A percentile compares a stretch with the other conserved stretches of the same genome.
phyloP scores from a whole-genome alignment of 495 filamentous ascomycete species.

The Pyrenula massariospora region DNA sequence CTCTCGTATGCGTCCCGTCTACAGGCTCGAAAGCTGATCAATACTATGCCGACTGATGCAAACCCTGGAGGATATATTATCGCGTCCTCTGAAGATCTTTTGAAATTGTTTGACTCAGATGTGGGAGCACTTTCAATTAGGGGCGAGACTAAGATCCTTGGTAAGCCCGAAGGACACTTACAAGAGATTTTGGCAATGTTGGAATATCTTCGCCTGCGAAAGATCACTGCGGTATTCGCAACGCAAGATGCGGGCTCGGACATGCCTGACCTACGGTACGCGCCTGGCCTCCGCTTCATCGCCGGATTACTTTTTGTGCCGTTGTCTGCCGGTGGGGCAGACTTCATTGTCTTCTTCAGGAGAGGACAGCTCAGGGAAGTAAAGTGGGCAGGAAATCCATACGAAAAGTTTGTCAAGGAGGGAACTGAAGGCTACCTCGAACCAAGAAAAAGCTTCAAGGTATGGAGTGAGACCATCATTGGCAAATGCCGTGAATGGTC shows the following conservation, averaged over 20 bases:
- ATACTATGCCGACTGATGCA: slow-evolving; percentile 61
- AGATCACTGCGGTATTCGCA: slow-evolving; percentile 63
- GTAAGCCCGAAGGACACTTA: slow-evolving; percentile 51
- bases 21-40: slow-evolving; percentile 72
- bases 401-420: slow-evolving; percentile 61
- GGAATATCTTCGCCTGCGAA: slow-evolving; percentile 72
- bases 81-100: slow-evolving; percentile 76
- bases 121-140: slow-evolving; percentile 77
- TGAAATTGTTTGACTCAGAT: slow-evolving; percentile 81
- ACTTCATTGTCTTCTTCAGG: slow-evolving; percentile 91
- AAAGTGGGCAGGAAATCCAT: slow-evolving; percentile 89
- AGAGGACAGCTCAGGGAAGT: slow-evolving; percentile 68
- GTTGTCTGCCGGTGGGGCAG: slow-evolving; percentile 59
- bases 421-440: slow-evolving; percentile 62
- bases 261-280: slow-evolving; percentile 73
- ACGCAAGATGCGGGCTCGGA: slow-evolving; percentile 69
- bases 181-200: slow-evolving; percentile 81
- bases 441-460: slow-evolving; percentile 65
- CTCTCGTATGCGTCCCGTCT: slow-evolving; percentile 77
- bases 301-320: slow-evolving; percentile 80
- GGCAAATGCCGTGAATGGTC: slow-evolving; percentile 68
- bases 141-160: slow-evolving; percentile 80
- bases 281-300: slow-evolving; percentile 67
- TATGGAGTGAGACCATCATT: slow-evolving; percentile 64
- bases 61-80: slow-evolving; percentile 91